These are phyloP conservation scores for Leptomonas pyrrhocoris DNA, from an alignment of 208 protist species.

Conservation along the genomic window DNA sequence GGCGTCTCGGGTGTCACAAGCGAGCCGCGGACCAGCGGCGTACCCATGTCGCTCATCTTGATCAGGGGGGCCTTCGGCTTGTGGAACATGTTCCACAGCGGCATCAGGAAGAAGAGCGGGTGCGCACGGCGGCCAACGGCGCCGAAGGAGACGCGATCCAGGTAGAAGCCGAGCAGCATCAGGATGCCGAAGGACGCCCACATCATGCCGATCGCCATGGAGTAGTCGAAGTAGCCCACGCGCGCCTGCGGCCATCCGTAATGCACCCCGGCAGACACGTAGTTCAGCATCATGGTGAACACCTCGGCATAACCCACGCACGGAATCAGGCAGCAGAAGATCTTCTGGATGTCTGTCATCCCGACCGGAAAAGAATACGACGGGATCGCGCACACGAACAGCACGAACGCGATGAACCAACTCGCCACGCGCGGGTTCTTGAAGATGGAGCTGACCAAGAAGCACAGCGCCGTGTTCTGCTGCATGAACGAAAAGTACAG, in stretches of 20 bases:
- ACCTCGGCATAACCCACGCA: constrained; percentile 61
- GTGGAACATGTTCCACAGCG: constrained; percentile 46
- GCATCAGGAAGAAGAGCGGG: constrained; percentile 77
- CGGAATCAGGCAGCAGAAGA: constrained; percentile 54
- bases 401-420: constrained; percentile 61
- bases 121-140: constrained; percentile 57
- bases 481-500: constrained; percentile 81
- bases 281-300: constrained; percentile 59
- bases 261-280: constrained; percentile 43
- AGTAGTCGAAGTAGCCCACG: constrained; percentile 51
- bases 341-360: constrained; percentile 45
- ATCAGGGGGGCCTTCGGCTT: constrained; percentile 32
- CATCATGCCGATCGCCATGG: constrained; percentile 74
- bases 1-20: constrained; percentile 16
- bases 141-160: constrained; percentile 81
- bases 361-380: constrained; percentile 70
- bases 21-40: constrained; percentile 26
- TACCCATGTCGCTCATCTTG: constrained; percentile 39
- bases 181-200: constrained; percentile 70
- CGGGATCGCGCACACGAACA: constrained; percentile 72
- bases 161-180: constrained; percentile 78
- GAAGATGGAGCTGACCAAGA: constrained; percentile 81
- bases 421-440: constrained; percentile 73
- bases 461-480: constrained; percentile 67
- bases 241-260: constrained; percentile 47